These are phyloP conservation scores for Populus pruinosa DNA, from an alignment of 345 rosid genomes.

Conservation along the genomic window DNA sequence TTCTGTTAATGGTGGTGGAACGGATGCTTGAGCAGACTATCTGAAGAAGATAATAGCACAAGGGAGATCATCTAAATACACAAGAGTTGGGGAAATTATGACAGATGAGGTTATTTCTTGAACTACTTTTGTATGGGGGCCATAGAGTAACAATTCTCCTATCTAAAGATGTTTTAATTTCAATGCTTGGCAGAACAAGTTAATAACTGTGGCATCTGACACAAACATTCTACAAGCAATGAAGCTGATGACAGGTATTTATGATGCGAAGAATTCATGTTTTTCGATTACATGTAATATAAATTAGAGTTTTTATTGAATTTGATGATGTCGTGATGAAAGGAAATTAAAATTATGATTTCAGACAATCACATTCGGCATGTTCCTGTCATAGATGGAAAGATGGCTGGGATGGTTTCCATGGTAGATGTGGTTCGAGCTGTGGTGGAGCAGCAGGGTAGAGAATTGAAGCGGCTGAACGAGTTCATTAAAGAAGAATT, in stretches of 20 bases:
- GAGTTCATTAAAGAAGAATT: slow-evolving; percentile 78
- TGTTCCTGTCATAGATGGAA: slow-evolving; percentile 77
- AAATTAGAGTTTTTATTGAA: not conserved
- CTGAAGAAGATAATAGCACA: slow-evolving; percentile 63
- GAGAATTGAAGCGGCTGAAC: slow-evolving; percentile 72
- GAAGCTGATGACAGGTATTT: slow-evolving; percentile 87
- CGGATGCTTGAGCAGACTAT: slow-evolving; percentile 54
- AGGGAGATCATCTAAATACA: slow-evolving; percentile 61
- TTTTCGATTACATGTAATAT: not conserved
- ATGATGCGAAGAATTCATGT: not conserved
- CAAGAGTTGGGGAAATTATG: slow-evolving; percentile 83
- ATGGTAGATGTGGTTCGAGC: slow-evolving; percentile 76
- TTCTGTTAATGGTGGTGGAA: slow-evolving; percentile 1
- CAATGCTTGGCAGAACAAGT: slow-evolving; percentile 42
- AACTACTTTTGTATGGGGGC: not conserved
- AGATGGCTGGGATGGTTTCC: slow-evolving; percentile 79
- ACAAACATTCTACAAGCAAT: slow-evolving; percentile 69
- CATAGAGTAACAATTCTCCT: not conserved
- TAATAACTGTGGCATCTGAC: slow-evolving; percentile 66
- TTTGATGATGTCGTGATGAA: not conserved
- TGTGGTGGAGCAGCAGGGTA: slow-evolving; percentile 77
- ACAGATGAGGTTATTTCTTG: slow-evolving; percentile 54
- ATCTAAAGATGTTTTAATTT: not conserved
- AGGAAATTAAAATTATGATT: not conserved
- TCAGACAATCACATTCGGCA: slow-evolving; percentile 74